Base-by-base conservation (phyloP, 1,284 basidiomycete species). In the Peniophora sp. region DNA sequence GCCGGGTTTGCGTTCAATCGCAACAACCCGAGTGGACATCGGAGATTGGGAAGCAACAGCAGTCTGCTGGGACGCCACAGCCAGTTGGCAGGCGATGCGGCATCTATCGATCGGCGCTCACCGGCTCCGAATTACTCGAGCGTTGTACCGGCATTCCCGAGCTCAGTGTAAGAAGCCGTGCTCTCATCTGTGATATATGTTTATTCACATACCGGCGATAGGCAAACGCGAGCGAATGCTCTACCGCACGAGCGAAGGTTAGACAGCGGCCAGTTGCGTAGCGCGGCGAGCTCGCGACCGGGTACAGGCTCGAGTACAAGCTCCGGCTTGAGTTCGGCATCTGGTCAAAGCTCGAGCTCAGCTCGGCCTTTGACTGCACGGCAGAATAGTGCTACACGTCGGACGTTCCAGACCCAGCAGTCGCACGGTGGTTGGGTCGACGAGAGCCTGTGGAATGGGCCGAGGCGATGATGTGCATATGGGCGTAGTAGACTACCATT, bases 401-500 rank as follows among this genome's bases (percentile, higher is more conserved):
- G 27, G 12, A 12, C 6, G 12, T 32, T 32, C 11, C 22, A 3
- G 34, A 50, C 37, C 11, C 46, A 32, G 27, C 48, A 32, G 12
- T n/a, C 18, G 15, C 20, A 24, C 49, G 43, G 35, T 42, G 18
- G 22, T 23, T 32, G 48, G 51, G 51, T 52, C 20, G 51, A 52
- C 24, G 42, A 24, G 47, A 18, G 41, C n/a, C 18, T 18, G 47
- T 52, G 47, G 51, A 53, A 39, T 10, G 37, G 24, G 15, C 43
- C 15, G 27, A 18, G 22, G 37, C 20, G 50, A 34, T 51, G 49
- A 36, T 24, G 37, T 43, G 32, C 49, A 10, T 48, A 24, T 32
- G 24, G 22, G n/a, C 44, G 41, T 27, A 43, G 46, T 32, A 32
- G 18, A 36, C 35, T 12, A 23, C 32, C 43, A 22, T 3, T n/a